Evolutionary conservation across 1,139 yeast genomes (phyloP).

Genomic region (Blastobotrys buckinghamii): DNA sequence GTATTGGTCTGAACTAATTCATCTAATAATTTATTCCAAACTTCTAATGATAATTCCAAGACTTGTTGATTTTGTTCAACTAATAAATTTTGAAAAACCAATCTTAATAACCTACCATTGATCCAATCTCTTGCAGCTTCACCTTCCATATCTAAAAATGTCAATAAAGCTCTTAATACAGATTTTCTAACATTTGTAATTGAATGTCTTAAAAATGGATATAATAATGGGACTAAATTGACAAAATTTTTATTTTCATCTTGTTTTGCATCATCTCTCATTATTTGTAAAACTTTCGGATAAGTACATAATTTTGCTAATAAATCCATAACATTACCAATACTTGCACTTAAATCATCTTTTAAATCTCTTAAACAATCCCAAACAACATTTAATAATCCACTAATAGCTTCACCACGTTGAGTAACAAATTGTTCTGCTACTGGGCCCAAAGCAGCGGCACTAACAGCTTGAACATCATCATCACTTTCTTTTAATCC

Average conservation of each 20-base stretch:
- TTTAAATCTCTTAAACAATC: conserved; percentile 74
- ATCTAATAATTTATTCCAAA: conserved; percentile 52
- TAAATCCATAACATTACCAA: conserved; percentile 94
- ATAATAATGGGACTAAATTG: conserved; percentile 79
- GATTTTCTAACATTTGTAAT: conserved; percentile 88
- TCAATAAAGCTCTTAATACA: conserved; percentile 71
- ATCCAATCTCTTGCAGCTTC: conserved; percentile 59
- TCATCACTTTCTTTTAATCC: conserved; percentile 84
- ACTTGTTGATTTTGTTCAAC: conserved; percentile 84
- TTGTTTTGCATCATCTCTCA: conserved; percentile 50
- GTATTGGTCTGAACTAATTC: conserved; percentile 37
- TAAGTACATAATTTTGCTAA: conserved; percentile 83
- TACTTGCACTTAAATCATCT: conserved; percentile 90
- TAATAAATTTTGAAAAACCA: conserved; percentile 78
- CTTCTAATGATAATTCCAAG: conserved; percentile 53
- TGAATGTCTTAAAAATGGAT: conserved; percentile 91
- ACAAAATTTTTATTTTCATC: conserved; percentile 54
- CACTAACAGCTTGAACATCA: conserved; percentile 96
- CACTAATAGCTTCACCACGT: conserved; percentile 54
- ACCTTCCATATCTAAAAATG: conserved; percentile 66
- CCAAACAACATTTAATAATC: conserved; percentile 78
- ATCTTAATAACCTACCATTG: conserved; percentile 61
- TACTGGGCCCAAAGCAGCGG: conserved; percentile 86
- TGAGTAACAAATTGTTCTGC: conserved; percentile 74
- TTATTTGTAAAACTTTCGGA: conserved; percentile 59